phyloP scores from a whole-genome alignment of 495 filamentous ascomycete genomes.

The Ramalina intermedia region DNA sequence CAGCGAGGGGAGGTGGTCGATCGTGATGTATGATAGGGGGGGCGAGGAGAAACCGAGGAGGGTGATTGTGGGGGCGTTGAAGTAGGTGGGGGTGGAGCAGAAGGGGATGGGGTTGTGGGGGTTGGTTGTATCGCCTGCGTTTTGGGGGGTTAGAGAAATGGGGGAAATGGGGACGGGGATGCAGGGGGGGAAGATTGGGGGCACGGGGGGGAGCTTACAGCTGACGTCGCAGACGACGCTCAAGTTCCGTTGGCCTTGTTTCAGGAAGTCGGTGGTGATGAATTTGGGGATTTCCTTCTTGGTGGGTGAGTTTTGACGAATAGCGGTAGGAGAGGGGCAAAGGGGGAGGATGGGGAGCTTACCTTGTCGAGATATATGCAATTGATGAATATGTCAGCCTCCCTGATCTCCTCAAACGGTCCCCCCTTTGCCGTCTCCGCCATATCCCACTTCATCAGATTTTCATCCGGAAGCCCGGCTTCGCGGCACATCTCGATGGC shows the following conservation, averaged over 20 bases:
- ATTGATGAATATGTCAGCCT: slow-evolving; percentile 69
- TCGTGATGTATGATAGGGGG: slow-evolving; percentile 64
- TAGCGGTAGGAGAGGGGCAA: too few species aligned
- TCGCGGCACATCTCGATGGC: slow-evolving; percentile 67
- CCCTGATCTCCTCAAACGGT: slow-evolving; percentile 77
- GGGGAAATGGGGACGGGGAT: slow-evolving; percentile 46
- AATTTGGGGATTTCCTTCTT: slow-evolving; percentile 48
- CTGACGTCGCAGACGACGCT: slow-evolving; percentile 82
- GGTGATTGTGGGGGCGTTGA: slow-evolving; percentile 66
- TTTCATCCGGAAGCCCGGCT: slow-evolving; percentile 57
- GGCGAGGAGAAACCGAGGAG: slow-evolving; percentile 36
- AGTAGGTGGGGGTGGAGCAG: slow-evolving; percentile 69
- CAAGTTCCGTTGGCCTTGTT: slow-evolving; percentile 53
- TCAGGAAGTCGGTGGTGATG: slow-evolving; percentile 55
- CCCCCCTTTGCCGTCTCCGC: slow-evolving; percentile 64
- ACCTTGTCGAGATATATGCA: slow-evolving; percentile 66
- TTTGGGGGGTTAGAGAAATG: slow-evolving; percentile 29
- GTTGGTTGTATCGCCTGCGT: slow-evolving; percentile 53
- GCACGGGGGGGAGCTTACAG: slow-evolving; percentile 45
- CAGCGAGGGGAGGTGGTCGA: slow-evolving; percentile 64
- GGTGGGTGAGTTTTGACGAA: too few species aligned
- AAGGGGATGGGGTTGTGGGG: slow-evolving; percentile 71
- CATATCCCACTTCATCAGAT: slow-evolving; percentile 86
- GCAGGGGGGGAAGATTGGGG: slow-evolving; percentile 77
- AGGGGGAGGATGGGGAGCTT: too few species aligned